Percentiles rank a stretch among this genome's conserved stretches.
Conservation (phyloP, 2,329 filamentous ascomycete genomes). For the Alternaria solani region DNA sequence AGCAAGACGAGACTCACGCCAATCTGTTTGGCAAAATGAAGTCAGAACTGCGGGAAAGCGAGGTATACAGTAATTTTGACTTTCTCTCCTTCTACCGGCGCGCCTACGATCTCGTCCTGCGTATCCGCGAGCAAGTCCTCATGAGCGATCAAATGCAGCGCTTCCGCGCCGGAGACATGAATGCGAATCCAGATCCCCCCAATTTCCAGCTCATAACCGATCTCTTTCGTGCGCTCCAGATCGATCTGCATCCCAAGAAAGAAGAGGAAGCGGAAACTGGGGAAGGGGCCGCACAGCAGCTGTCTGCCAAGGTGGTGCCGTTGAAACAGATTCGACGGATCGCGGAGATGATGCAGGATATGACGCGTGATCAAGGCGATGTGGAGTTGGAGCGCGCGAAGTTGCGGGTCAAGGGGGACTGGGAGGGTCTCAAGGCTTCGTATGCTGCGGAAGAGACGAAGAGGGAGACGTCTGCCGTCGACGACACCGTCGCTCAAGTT, state of each 20-base stretch:
- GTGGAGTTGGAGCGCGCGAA: slow-evolving; percentile 16
- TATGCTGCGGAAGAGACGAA: slow-evolving; percentile 8
- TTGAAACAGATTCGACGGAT: slow-evolving; percentile 9
- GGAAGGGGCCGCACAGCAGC: slow-evolving; percentile 10
- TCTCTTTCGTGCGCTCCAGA: slow-evolving; percentile 18
- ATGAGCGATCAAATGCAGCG: slow-evolving; percentile 9
- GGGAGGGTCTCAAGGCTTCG: slow-evolving; percentile 8
- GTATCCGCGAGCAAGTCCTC: slow-evolving; percentile 20
- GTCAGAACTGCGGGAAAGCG: slow-evolving; percentile 16
- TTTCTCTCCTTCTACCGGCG: slow-evolving; percentile 31
- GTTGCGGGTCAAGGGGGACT: background rate
- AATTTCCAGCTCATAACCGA: slow-evolving; percentile 9
- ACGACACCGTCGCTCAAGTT: background rate
- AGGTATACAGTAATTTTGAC: slow-evolving; percentile 31
- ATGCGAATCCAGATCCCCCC: slow-evolving; percentile 13
- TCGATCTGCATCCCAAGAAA: slow-evolving; percentile 16
- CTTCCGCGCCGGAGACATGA: slow-evolving; percentile 5
- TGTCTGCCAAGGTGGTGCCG: slow-evolving; percentile 7
- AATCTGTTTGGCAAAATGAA: slow-evolving; percentile 14
- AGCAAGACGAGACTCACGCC: slow-evolving; percentile 5
- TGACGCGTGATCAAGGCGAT: slow-evolving; percentile 16
- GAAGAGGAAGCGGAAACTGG: background rate
- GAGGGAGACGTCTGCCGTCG: background rate
- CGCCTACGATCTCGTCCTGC: slow-evolving; percentile 13
- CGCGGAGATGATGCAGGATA: slow-evolving; percentile 17